Base-by-base conservation (phyloP, 805 yeast species). In the Sungouiella blattae region DNA sequence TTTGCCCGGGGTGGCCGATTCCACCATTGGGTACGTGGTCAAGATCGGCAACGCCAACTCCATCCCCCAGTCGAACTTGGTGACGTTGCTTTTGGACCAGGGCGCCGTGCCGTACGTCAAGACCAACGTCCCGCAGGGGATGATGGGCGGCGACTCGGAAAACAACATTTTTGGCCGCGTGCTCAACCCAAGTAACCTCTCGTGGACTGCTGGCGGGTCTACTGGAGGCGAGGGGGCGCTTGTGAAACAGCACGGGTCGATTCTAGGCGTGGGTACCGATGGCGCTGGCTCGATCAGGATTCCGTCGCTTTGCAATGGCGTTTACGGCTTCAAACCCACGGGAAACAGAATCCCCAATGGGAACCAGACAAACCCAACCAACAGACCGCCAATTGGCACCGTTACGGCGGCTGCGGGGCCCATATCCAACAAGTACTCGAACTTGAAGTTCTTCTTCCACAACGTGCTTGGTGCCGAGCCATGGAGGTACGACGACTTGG, bases 221-320 rank as follows among this genome's bases (percentile, higher is more conserved):
- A 74, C 82, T 4, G 80, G 82, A 25, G 86, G 86, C 43, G 85
- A 79, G 54, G 82, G 84, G 43, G 75, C 82, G 0, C 50, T 74
- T 39, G 71, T 77, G 36, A 76, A 71, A 3, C 65, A 73, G 52
- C 71, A 67, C 36, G 83, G 75, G 4, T 73, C 83, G 14, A 69
- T 75, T 2, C 41, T 80, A 28, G 87, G 81, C 18, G 61, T 75
- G 26, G 84, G 85, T 32, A 72, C 82, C 16, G 86, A 80, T 52
- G 78, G 79, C 41, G 86, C 86, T 42, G 86, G 86, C 1, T 73
- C 80, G 6, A 75, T 80, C 37, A 64, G 86, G 41, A 71, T 67
- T 9, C 86, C 86, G 4, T 78, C 83, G 26, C 83, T 83, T 0
- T 78, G 71, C 51, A 62, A 72, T 32, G 81, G 82, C 28, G 46